phyloP scores from a whole-genome alignment of 768 basidiomycete species.

The Mycena latifolia region DNA sequence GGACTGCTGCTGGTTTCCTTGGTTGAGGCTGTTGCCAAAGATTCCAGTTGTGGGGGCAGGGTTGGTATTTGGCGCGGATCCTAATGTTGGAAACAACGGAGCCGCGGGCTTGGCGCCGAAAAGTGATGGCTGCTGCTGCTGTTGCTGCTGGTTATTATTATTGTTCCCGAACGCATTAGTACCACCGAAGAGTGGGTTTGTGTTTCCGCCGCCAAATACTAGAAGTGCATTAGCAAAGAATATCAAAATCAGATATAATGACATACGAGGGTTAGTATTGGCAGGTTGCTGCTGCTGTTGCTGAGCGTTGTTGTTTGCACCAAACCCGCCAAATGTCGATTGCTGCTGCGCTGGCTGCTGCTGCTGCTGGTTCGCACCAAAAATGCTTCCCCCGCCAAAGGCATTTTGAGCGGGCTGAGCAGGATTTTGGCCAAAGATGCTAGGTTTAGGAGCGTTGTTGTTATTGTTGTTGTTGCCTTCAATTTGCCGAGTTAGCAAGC shows the following conservation, averaged over 20 bases:
- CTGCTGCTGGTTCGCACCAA: slow-evolving; percentile 49
- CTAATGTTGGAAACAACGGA: slow-evolving; percentile 46
- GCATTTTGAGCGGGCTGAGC: slow-evolving; percentile 54
- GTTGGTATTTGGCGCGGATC: slow-evolving; percentile 43
- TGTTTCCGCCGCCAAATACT: slow-evolving; percentile 47
- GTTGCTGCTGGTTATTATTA: slow-evolving; percentile 46
- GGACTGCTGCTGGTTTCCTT: slow-evolving; percentile 57
- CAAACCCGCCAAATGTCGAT: slow-evolving; percentile 44
- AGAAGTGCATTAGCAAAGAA: slow-evolving; percentile 9
- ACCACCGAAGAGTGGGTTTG: slow-evolving; percentile 49
- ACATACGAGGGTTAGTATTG: slow-evolving; percentile 49
- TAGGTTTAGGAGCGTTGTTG: slow-evolving; percentile 54
- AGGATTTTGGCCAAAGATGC: slow-evolving; percentile 59
- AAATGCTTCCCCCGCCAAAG: slow-evolving; percentile 54
- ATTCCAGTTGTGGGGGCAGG: slow-evolving; percentile 48
- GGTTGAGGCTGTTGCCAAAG: slow-evolving; percentile 67
- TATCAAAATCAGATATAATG: background rate
- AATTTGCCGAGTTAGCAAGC: slow-evolving; percentile 44
- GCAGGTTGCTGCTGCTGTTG: slow-evolving; percentile 58
- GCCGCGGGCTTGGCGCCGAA: slow-evolving; percentile 55
- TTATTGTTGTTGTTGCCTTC: slow-evolving; percentile 40
- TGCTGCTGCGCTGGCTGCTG: slow-evolving; percentile 47
- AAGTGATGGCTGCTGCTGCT: slow-evolving; percentile 50
- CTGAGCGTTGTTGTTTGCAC: slow-evolving; percentile 41
- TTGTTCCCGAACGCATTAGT: slow-evolving; percentile 47